phyloP scores from a whole-genome alignment of 345 rosid species.

The Syzygium grande region DNA sequence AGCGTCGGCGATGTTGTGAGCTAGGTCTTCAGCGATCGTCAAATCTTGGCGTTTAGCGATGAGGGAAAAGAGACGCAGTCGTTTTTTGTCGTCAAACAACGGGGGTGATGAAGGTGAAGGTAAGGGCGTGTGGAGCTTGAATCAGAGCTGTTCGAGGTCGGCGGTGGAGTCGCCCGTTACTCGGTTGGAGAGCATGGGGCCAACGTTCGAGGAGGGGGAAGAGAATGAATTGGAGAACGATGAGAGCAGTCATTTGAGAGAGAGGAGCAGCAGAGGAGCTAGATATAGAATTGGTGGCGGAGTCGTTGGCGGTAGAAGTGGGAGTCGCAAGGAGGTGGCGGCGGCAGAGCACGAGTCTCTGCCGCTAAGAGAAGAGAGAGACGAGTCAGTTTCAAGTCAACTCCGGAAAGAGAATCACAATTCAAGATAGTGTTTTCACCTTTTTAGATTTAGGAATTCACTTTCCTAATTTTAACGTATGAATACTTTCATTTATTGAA shows the following conservation, averaged over 20 bases:
- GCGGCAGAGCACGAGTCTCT: not conserved
- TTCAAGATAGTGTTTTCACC: too few species aligned
- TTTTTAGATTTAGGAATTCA: too few species aligned
- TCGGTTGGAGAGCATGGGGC: constrained; percentile 26
- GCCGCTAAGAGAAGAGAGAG: not conserved
- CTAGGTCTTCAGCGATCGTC: not conserved
- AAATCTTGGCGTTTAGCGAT: not conserved
- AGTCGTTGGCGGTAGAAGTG: constrained; percentile 1
- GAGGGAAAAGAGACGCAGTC: constrained; percentile 26
- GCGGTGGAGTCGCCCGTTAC: constrained; percentile 32
- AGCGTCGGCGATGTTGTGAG: too few species aligned
- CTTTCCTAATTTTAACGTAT: too few species aligned
- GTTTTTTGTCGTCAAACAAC: constrained; percentile 55
- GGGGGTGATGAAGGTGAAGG: constrained; percentile 18
- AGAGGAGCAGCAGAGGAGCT: constrained; percentile 27
- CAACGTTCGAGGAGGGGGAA: constrained; percentile 46
- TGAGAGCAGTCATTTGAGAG: constrained; percentile 37
- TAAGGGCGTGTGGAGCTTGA: constrained; percentile 11
- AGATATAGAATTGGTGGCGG: not conserved
- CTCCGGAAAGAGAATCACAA: too few species aligned
- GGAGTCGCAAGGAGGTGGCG: constrained; percentile 18
- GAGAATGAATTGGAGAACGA: constrained; percentile 19
- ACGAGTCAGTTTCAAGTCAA: too few species aligned
- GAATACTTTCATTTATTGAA: too few species aligned
- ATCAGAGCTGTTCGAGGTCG: constrained; percentile 32